These are phyloP conservation scores for Aspergillus bombycis DNA, from an alignment of 2,329 filamentous ascomycete genomes.

Conservation along the genomic window DNA sequence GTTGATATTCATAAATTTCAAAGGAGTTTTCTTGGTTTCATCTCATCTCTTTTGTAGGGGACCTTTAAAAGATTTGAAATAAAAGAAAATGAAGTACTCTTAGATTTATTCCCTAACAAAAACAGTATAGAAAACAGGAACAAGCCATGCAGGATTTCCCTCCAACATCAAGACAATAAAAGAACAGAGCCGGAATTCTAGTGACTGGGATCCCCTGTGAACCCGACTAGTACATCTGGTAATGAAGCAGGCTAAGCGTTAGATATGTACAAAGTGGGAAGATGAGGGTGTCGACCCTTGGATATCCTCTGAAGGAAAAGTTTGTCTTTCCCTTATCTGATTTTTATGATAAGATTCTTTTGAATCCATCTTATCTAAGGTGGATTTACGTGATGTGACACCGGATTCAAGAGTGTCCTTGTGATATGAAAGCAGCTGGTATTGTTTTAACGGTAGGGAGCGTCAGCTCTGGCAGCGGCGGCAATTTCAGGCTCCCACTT, in stretches of 20 bases:
- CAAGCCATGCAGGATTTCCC: conserved; percentile 29
- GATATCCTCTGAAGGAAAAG: conserved; percentile 9
- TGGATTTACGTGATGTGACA: conserved; percentile 9
- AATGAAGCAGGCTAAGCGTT: conserved; percentile 26
- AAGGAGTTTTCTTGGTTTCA: conserved; percentile 16
- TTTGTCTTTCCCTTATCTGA: conserved; percentile 5
- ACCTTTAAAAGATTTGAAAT: neutral
- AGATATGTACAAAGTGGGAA: conserved; percentile 38
- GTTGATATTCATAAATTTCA: conserved; percentile 24
- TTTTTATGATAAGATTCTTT: conserved; percentile 5
- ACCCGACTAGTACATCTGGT: conserved; percentile 37
- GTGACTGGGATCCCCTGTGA: conserved; percentile 24
- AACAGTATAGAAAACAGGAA: conserved; percentile 25
- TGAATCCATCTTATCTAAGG: conserved; percentile 3
- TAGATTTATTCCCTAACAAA: conserved; percentile 25
- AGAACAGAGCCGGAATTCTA: conserved; percentile 25
- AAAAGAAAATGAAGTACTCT: conserved; percentile 16
- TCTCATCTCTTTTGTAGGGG: neutral
- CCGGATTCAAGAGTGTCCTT: conserved; percentile 9
- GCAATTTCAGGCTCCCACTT: conserved; percentile 98
- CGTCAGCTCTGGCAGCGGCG: conserved; percentile 87
- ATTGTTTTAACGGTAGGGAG: conserved; percentile 75
- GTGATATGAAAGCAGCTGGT: neutral
- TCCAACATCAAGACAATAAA: conserved; percentile 31
- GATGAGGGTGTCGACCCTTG: conserved; percentile 6